A percentile compares a stretch with the other conserved stretches of the same genome.
These are phyloP conservation scores for Exsudoporus floridanus DNA, from an alignment of 1,284 basidiomycete genomes.

Conservation along the genomic window DNA sequence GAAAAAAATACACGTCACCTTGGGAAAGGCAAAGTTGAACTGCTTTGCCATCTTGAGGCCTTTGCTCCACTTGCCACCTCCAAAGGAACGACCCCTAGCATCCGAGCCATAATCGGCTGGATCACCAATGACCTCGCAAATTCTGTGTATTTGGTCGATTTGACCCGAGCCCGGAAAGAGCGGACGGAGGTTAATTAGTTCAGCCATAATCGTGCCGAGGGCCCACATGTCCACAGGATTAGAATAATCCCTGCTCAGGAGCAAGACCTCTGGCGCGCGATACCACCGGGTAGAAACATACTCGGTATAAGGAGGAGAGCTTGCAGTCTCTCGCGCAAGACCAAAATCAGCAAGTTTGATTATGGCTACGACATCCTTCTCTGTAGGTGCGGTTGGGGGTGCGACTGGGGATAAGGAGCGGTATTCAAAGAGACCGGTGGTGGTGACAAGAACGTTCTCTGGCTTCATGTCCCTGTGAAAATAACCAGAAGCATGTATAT, in stretches of 20 bases:
- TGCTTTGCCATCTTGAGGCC: slow-evolving; percentile 85
- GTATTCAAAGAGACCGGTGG: slow-evolving; percentile 94
- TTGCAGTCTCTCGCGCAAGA: slow-evolving; percentile 87
- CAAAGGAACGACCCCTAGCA: slow-evolving; percentile 63
- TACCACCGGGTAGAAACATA: slow-evolving; percentile 99
- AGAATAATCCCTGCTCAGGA: slow-evolving; percentile 90
- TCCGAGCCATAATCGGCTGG: slow-evolving; percentile 86
- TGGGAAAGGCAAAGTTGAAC: slow-evolving; percentile 89
- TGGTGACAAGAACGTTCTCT: slow-evolving; percentile 99
- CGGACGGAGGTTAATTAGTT: slow-evolving; percentile 92
- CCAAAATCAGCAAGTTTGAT: slow-evolving; percentile 99
- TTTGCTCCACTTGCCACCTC: slow-evolving; percentile 86
- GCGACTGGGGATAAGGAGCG: slow-evolving; percentile 69
- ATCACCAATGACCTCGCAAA: slow-evolving; percentile 92
- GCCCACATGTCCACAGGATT: slow-evolving; percentile 99
- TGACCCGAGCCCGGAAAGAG: slow-evolving; percentile 98
- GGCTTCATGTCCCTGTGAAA: slow-evolving; percentile 99
- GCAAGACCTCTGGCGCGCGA: slow-evolving; percentile 94
- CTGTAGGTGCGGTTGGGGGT: slow-evolving; percentile 58
- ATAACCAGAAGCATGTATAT: slow-evolving; percentile 91
- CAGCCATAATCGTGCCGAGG: slow-evolving; percentile 95
- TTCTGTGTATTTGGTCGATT: slow-evolving; percentile 89
- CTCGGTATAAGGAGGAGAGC: slow-evolving; percentile 94
- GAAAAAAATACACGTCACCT: slow-evolving; percentile 48
- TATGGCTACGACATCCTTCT: slow-evolving; percentile 95